Evolutionary conservation across 2,329 filamentous ascomycete species (phyloP).

Genomic region (Coniochaeta prunicola): DNA sequence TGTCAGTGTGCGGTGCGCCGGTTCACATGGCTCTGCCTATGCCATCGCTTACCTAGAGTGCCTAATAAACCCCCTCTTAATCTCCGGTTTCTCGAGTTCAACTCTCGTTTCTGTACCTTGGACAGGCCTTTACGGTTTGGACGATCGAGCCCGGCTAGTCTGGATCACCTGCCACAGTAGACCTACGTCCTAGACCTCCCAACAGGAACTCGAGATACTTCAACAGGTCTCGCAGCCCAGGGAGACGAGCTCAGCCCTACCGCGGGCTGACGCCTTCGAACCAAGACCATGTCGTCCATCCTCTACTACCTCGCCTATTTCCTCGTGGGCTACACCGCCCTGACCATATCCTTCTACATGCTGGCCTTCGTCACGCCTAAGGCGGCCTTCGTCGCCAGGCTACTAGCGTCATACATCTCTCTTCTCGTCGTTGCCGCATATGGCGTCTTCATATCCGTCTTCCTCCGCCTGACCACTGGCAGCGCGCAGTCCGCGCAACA

Average conservation of each 20-base stretch:
- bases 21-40: background rate
- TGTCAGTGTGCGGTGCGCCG: background rate
- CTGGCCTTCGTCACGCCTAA: constrained; percentile 50
- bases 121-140: background rate
- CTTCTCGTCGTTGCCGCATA: constrained; percentile 57
- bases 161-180: background rate
- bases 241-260: background rate
- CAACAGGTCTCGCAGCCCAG: background rate
- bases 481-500: constrained; percentile 77
- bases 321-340: constrained; percentile 41
- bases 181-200: background rate
- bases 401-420: constrained; percentile 57
- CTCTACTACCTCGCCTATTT: constrained; percentile 34
- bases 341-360: constrained; percentile 52
- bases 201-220: background rate
- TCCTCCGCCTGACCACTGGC: constrained; percentile 61
- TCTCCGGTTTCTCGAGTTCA: background rate
- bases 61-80: background rate
- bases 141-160: background rate
- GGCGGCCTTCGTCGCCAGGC: constrained; percentile 62
- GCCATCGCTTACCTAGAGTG: background rate
- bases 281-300: constrained; percentile 18
- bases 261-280: background rate
- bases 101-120: background rate
- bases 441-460: constrained; percentile 67